Conservation (phyloP, 805 yeast genomes). For the Pichia manshurica region DNA sequence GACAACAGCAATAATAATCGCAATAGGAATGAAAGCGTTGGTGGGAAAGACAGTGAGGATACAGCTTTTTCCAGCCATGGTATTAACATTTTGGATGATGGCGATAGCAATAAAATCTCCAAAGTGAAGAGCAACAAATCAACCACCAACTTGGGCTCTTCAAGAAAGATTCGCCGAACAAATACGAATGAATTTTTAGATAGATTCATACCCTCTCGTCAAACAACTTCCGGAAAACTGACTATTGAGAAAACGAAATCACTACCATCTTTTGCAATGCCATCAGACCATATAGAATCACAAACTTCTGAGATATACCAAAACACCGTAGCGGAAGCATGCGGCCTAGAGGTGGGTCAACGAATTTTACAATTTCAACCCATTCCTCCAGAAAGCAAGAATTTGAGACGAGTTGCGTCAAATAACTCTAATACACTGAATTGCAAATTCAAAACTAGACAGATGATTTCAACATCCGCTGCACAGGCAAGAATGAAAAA, state of each 20-base stretch:
- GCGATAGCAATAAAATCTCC: background rate
- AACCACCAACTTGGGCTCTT: constrained; percentile 16
- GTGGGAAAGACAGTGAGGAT: no score
- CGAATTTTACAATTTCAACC: constrained; percentile 84
- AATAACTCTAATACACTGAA: constrained; percentile 11
- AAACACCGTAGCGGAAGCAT: constrained; percentile 86
- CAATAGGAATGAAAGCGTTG: no score
- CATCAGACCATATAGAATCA: constrained; percentile 48
- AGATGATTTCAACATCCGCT: constrained; percentile 34
- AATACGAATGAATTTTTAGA: constrained; percentile 39
- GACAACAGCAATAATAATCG: background rate
- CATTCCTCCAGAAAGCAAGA: constrained; percentile 59
- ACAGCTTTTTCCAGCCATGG: no score
- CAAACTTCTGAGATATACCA: constrained; percentile 57
- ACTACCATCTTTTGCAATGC: constrained; percentile 31
- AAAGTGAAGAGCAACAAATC: constrained; percentile 3
- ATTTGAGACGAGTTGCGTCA: constrained; percentile 20
- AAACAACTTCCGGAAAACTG: constrained; percentile 42
- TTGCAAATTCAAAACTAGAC: constrained; percentile 19
- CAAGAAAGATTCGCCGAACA: constrained; percentile 26
- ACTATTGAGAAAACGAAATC: constrained; percentile 35
- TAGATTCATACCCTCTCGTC: constrained; percentile 57
- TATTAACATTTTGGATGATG: background rate
- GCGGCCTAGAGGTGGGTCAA: constrained; percentile 80
- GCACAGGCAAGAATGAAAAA: constrained; percentile 68